These are phyloP conservation scores for Pisolithus marmoratus DNA, from an alignment of 768 basidiomycete species.

Conservation along the genomic window DNA sequence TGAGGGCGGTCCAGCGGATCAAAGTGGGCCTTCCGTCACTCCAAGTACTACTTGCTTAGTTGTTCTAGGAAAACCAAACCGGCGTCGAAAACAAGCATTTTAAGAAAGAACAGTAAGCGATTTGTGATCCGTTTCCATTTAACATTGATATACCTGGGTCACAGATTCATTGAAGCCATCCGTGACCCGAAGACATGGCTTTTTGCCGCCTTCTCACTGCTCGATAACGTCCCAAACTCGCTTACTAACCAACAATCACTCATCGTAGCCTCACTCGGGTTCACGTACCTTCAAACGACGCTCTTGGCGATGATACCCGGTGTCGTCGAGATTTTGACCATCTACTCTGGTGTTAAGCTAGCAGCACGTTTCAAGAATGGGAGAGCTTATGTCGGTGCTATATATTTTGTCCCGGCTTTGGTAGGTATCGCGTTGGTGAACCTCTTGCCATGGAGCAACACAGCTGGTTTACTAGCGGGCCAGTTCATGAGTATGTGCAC, in stretches of 20 bases:
- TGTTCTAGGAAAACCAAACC: slow-evolving; percentile 60
- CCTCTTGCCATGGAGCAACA: slow-evolving; percentile 57
- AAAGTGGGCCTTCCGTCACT: slow-evolving; percentile 38
- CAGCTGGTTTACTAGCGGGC: slow-evolving; percentile 57
- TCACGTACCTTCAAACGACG: slow-evolving; percentile 58
- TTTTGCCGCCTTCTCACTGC: slow-evolving; percentile 60
- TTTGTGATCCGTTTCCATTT: too few species aligned
- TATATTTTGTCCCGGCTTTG: slow-evolving; percentile 62
- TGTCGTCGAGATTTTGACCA: slow-evolving; percentile 60
- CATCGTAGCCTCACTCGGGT: slow-evolving; percentile 64
- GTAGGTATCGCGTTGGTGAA: slow-evolving; percentile 59
- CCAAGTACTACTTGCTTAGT: neutral
- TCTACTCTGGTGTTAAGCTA: slow-evolving; percentile 57
- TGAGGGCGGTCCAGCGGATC: slow-evolving; percentile 57
- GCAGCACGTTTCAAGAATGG: slow-evolving; percentile 50
- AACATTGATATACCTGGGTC: neutral
- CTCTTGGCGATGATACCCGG: slow-evolving; percentile 66
- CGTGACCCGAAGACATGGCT: slow-evolving; percentile 71
- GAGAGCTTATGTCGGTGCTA: slow-evolving; percentile 54
- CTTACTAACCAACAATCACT: slow-evolving; percentile 60
- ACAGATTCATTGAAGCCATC: slow-evolving; percentile 64
- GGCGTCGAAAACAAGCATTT: slow-evolving; percentile 80
- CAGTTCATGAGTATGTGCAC: slow-evolving; percentile 36
- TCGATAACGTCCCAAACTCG: slow-evolving; percentile 65
- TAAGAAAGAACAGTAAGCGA: slow-evolving; percentile 69